Evolutionary conservation across 306 rosid species (phyloP).

Genomic region (Medicago ruthenica): DNA sequence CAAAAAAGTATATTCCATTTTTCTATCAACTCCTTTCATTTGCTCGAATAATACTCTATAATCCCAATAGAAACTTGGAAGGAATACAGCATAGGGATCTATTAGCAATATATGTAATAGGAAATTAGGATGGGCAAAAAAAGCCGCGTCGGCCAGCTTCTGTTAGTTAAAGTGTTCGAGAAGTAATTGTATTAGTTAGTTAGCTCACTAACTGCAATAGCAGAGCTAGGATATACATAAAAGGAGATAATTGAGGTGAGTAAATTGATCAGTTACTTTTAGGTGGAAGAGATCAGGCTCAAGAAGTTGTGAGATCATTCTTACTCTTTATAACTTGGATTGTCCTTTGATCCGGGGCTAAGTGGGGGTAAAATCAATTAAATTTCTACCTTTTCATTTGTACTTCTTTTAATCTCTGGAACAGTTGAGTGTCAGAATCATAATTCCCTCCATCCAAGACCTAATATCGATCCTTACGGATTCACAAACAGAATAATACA

Average conservation of each 20-base stretch:
- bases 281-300: not conserved
- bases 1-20: not conserved
- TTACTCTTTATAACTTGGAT: not conserved
- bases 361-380: too few species aligned
- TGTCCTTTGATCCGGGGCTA: too few species aligned
- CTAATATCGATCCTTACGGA: too few species aligned
- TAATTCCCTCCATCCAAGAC: too few species aligned
- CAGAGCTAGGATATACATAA: not conserved
- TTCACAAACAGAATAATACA: too few species aligned
- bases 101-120: not conserved
- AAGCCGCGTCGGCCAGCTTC: not conserved
- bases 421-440: too few species aligned
- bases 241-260: not conserved
- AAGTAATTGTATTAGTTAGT: not conserved
- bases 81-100: slow-evolving; percentile 1
- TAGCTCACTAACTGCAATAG: not conserved
- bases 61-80: slow-evolving; percentile 36
- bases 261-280: not conserved
- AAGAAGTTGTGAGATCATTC: not conserved
- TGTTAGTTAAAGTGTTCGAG: not conserved
- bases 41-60: not conserved
- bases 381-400: too few species aligned
- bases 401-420: too few species aligned
- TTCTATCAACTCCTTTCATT: not conserved
- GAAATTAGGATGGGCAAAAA: not conserved